Base-by-base conservation (phyloP, 306 rosid species). In the Fagus sylvatica region DNA sequence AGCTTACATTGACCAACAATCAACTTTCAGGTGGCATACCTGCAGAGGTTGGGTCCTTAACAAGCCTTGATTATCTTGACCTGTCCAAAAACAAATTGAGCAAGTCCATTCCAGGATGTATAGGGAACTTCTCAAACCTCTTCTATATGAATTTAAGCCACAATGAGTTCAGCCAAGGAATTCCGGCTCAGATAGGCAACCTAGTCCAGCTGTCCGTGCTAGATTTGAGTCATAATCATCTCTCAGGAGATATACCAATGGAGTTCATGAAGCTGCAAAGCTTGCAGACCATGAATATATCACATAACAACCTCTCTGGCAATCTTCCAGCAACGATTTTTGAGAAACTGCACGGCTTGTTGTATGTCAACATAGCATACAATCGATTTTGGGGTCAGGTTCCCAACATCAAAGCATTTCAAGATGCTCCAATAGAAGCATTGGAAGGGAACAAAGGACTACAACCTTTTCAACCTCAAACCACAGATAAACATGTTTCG, bases 391-490 rank as follows among this genome's bases (percentile, higher is more conserved):
- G 62, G 28, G 81, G 81, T 71, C 71, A 61, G 1, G 42, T 71
- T 78, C 81, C 71, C 13, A 48, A 78, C 42, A 78, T 4, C 43
- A 43, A 4, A 34, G 76, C 62, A 59, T 78, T 78, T 71, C 76
- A 32, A 28, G 61, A 70, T 9, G 81, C 53, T 48, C 40, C 64
- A 0, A 7, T 2, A 4, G 42, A 59, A n/a, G 62, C 17, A 33
- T 46, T 48, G 30, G 37, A 71, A 39, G 81, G 81, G 32, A 78
- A 78, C 76, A 60, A 70, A 37, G 62, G 83, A 34, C 69, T 80
- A 32, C 15, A 69, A 59, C 41, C 54, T 36, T 70, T 76, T n/a
- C 70, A 37, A 65, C 2, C 28, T 17, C 28, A 22, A 22, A 36
- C 48, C 53, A 41, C 28, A 4, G 12, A 7, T 33, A 12, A 4